phyloP scores from a whole-genome alignment of 805 yeast species.

The Lipomyces sp. region DNA sequence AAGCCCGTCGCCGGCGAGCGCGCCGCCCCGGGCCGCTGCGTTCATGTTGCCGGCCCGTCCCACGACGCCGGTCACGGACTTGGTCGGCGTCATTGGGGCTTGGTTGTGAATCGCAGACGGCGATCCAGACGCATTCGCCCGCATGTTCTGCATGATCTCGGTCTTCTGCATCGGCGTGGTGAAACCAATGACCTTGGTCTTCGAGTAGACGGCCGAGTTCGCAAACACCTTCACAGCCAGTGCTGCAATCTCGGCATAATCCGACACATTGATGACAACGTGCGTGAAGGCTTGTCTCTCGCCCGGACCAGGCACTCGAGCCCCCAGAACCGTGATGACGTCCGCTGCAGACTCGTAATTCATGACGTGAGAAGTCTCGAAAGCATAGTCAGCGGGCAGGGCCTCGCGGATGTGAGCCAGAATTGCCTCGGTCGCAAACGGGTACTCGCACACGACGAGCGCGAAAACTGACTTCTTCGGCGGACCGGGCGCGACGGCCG shows the following conservation, averaged over 20 bases:
- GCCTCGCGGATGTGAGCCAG: conserved; percentile 35
- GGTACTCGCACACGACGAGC: conserved; percentile 33
- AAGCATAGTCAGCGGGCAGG: conserved; percentile 8
- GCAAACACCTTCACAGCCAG: conserved; percentile 20
- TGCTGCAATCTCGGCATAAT: conserved; percentile 24
- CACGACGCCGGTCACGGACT: background rate
- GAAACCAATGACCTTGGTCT: conserved; percentile 24
- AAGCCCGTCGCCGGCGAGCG: background rate
- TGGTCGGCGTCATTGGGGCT: conserved; percentile 1
- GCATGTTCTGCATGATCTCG: conserved; percentile 27
- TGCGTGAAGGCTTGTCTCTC: conserved; percentile 32
- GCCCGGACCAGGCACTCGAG: background rate
- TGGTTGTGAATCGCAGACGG: conserved; percentile 6
- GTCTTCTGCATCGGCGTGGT: conserved; percentile 31
- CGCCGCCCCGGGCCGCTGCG: background rate
- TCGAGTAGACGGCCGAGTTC: conserved; percentile 15
- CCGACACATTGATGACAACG: conserved; percentile 33
- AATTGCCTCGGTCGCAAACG: conserved; percentile 32
- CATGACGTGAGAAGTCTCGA: conserved; percentile 23
- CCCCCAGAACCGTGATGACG: conserved; percentile 5
- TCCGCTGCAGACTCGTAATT: conserved; percentile 18
- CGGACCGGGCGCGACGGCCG: background rate
- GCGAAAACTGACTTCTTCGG: conserved; percentile 12
- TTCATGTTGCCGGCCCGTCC: background rate
- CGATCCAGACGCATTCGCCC: conserved; percentile 12